phyloP scores from a whole-genome alignment of 495 filamentous ascomycete genomes.

The Penicillium malachiteum region DNA sequence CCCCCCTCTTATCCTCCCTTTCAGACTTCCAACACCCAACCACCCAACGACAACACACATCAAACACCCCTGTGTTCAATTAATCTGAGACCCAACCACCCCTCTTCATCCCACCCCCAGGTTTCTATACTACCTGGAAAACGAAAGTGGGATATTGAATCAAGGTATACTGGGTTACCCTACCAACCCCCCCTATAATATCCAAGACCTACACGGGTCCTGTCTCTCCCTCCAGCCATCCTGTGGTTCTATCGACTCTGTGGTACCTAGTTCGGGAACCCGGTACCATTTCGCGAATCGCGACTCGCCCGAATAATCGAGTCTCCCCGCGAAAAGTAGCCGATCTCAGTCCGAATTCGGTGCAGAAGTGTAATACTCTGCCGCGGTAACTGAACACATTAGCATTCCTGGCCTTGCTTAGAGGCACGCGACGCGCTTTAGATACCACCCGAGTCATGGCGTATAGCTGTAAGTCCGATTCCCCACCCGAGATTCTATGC shows the following conservation, averaged over 20 bases:
- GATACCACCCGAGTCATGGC: slow-evolving; percentile 38
- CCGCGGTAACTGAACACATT: slow-evolving; percentile 40
- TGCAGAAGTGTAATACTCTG: slow-evolving; percentile 9
- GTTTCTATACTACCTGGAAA: background rate
- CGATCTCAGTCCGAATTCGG: slow-evolving; percentile 24
- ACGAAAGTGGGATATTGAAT: too few relatives aligned
- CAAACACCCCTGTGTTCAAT: slow-evolving; percentile 14
- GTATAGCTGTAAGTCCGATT: slow-evolving; percentile 42
- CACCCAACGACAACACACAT: background rate
- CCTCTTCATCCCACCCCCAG: slow-evolving; percentile 4
- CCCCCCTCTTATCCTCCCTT: slow-evolving; percentile 19
- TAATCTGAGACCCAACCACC: slow-evolving; percentile 36
- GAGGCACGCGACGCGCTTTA: slow-evolving; percentile 42
- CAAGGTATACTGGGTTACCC: background rate
- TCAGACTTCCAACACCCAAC: slow-evolving; percentile 18
- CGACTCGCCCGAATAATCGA: slow-evolving; percentile 5
- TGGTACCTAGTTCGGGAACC: background rate
- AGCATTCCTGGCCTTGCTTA: slow-evolving; percentile 50
- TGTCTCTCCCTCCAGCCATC: slow-evolving; percentile 11
- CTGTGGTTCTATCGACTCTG: background rate
- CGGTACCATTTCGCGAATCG: slow-evolving; percentile 15
- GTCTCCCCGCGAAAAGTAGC: background rate
- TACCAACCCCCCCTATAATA: background rate
- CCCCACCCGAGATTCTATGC: slow-evolving; percentile 34
- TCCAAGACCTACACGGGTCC: background rate